These are phyloP conservation scores for Schizochytrium sp. DNA, from an alignment of 108 stramenopile species.

Conservation along the genomic window DNA sequence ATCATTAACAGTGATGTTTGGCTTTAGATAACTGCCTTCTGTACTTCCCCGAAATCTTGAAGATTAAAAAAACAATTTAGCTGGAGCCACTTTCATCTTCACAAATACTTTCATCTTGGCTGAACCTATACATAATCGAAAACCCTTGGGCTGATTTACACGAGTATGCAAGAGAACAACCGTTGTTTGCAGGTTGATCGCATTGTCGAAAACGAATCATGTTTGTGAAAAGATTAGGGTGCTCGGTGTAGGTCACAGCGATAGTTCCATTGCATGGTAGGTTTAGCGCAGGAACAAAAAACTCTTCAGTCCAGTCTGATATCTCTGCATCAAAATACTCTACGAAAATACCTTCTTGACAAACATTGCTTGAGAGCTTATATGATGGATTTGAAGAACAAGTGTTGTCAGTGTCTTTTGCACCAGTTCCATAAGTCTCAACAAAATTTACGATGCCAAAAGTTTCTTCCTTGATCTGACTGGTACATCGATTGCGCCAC, in stretches of 20 bases:
- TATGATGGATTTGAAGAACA: not conserved
- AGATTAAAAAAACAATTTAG: too few species aligned
- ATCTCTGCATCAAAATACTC: not conserved
- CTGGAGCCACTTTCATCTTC: not conserved
- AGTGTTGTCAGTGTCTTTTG: not conserved
- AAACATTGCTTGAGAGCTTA: not conserved
- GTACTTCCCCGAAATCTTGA: too few species aligned
- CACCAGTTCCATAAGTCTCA: not conserved
- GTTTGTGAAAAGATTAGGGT: conserved; percentile 18
- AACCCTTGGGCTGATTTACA: too few species aligned
- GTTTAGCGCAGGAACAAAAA: not conserved
- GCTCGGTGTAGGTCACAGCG: not conserved
- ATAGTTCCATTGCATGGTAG: not conserved
- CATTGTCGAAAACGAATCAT: conserved; percentile 1
- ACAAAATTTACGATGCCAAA: not conserved
- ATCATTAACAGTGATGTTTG: too few species aligned
- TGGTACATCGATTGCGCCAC: not conserved
- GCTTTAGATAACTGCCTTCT: too few species aligned
- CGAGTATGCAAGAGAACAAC: not conserved
- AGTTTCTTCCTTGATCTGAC: not conserved
- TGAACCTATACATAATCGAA: too few species aligned
- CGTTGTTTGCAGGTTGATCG: not conserved
- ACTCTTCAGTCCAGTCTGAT: not conserved
- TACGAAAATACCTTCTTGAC: not conserved
- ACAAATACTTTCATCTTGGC: too few species aligned